A percentile compares a stretch with the other conserved stretches of the same genome.
Evolutionary conservation across 257 asterid species (phyloP).

Genomic region (Solanum acaule): DNA sequence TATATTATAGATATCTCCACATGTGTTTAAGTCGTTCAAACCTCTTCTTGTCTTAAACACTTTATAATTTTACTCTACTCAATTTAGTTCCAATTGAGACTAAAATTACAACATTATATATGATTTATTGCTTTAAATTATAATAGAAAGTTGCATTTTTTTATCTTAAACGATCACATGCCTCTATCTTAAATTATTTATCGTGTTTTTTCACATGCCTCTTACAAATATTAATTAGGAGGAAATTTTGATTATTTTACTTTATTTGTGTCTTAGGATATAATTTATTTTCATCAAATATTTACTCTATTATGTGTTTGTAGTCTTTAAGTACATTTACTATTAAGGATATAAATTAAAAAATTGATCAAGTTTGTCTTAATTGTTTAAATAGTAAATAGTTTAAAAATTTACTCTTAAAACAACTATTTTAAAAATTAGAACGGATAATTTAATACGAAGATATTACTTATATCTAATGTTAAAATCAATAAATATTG

Average conservation of each 20-base stretch:
- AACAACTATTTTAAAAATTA: too few species aligned
- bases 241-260: not conserved
- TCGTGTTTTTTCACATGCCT: not conserved
- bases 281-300: too few species aligned
- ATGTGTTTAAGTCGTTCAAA: accelerated
- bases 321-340: too few species aligned
- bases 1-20: not conserved
- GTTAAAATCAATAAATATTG: too few species aligned
- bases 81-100: not conserved
- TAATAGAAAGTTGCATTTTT: not conserved
- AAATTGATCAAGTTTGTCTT: too few species aligned
- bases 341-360: not conserved
- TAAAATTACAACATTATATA: not conserved
- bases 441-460: too few species aligned
- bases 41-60: not conserved
- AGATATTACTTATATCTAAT: too few species aligned
- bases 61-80: not conserved
- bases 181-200: not conserved
- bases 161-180: too few species aligned
- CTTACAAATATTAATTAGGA: not conserved
- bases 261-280: not conserved
- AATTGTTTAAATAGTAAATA: too few species aligned
- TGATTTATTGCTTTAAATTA: not conserved
- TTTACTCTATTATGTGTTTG: too few species aligned
- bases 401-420: too few species aligned